Percentiles rank a stretch among this genome's conserved stretches.
Evolutionary conservation across 2,329 filamentous ascomycete genomes (phyloP).

Genomic region (Cryphonectria nitschkei): DNA sequence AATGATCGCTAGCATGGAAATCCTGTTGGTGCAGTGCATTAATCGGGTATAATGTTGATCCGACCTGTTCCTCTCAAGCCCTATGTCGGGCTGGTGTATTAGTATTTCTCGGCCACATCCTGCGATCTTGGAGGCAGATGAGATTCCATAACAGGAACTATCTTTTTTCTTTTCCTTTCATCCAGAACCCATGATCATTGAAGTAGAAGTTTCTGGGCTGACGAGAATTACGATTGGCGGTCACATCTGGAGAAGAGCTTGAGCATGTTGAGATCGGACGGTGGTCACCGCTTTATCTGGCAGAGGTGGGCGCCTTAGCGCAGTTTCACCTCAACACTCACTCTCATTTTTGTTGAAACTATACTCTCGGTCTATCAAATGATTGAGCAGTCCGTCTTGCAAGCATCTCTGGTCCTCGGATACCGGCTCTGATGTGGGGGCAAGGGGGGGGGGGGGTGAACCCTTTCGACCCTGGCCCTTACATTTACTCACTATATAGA

Average conservation of each 20-base stretch:
- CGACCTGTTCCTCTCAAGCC: neutral
- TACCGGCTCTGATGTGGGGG: neutral
- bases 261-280: neutral
- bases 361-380: neutral
- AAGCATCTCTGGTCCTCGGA: neutral
- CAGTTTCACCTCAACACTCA: neutral
- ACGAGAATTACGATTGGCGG: neutral
- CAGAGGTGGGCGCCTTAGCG: neutral
- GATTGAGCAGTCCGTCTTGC: neutral
- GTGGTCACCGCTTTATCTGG: neutral
- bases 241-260: neutral
- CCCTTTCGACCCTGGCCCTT: too few species aligned
- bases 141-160: neutral
- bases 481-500: too few species aligned
- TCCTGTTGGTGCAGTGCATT: neutral
- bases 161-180: neutral
- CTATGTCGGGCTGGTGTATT: neutral
- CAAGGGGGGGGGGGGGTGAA: too few species aligned
- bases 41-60: neutral
- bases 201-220: neutral
- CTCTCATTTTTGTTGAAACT: neutral
- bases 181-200: neutral
- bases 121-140: neutral
- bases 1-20: neutral
- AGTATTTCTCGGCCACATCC: neutral